Conservation (phyloP, 2,329 filamentous ascomycete genomes). For the Fusarium sp. region DNA sequence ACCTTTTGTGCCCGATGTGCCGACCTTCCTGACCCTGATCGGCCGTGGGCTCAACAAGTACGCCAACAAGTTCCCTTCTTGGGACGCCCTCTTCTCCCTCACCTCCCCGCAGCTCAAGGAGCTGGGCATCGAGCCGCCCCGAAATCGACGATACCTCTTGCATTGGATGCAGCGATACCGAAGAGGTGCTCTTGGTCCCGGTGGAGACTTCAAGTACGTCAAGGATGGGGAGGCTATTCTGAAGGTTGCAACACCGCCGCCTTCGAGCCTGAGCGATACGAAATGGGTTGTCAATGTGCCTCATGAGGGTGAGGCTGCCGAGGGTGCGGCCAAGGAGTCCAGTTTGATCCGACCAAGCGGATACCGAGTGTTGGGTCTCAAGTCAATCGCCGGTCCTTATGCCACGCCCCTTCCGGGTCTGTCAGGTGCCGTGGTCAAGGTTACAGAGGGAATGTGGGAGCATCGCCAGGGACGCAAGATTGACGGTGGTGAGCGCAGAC, state of each 20-base stretch:
- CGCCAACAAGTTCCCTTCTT: constrained; percentile 88
- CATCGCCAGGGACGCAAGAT: constrained; percentile 89
- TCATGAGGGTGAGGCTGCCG: constrained; percentile 58
- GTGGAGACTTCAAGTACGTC: constrained; percentile 85
- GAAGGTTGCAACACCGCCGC: constrained; percentile 62
- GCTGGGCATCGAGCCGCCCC: constrained; percentile 88
- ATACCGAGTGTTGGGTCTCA: constrained; percentile 78
- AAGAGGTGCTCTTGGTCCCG: constrained; percentile 82
- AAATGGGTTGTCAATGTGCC: constrained; percentile 72
- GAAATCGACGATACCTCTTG: constrained; percentile 86
- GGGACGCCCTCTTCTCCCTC: constrained; percentile 91
- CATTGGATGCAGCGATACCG: constrained; percentile 91
- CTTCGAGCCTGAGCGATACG: constrained; percentile 58
- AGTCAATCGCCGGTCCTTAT: constrained; percentile 82
- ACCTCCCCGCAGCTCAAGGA: constrained; percentile 84
- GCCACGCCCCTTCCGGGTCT: constrained; percentile 78
- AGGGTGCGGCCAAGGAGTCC: constrained; percentile 7
- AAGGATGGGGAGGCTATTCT: constrained; percentile 68
- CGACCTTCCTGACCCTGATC: constrained; percentile 91
- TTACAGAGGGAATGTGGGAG: constrained; percentile 95
- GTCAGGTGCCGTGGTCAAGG: constrained; percentile 75
- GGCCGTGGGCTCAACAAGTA: constrained; percentile 89
- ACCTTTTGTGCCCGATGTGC: constrained; percentile 87
- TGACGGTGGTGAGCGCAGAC: constrained; percentile 94
- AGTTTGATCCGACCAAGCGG: constrained; percentile 53